phyloP scores from a whole-genome alignment of 139 green algal species.

The Chlamydomonas sp. region DNA sequence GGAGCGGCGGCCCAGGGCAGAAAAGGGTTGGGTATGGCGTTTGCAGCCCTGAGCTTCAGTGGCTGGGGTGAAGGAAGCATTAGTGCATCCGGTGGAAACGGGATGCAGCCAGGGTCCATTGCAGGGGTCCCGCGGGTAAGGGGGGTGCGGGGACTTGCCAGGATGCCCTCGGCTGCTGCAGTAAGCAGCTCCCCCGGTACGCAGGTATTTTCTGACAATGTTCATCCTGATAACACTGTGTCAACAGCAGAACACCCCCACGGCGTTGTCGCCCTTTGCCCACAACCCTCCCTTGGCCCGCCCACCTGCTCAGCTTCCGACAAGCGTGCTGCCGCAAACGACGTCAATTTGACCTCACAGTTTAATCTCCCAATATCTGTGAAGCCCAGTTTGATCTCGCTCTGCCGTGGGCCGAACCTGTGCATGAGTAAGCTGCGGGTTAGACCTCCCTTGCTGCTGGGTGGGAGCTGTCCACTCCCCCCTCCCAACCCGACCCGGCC shows the following conservation, averaged over 20 bases:
- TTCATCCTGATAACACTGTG: neutral
- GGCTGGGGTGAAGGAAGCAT: too few species aligned
- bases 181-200: neutral
- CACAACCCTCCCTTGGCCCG: neutral
- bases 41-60: too few species aligned
- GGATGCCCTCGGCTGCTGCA: neutral
- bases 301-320: constrained; percentile 23
- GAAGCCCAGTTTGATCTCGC: constrained; percentile 62
- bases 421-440: neutral
- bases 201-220: neutral
- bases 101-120: neutral
- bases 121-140: too few species aligned
- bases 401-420: constrained; percentile 80
- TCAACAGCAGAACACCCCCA: too few species aligned
- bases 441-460: too few species aligned
- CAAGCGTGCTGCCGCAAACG: constrained; percentile 57
- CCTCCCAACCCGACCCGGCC: neutral
- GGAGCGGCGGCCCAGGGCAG: neutral
- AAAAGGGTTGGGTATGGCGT: too few species aligned
- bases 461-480: neutral
- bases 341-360: constrained; percentile 75
- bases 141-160: neutral
- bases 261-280: neutral
- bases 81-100: neutral
- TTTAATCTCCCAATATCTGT: constrained; percentile 68